Percentiles rank a stretch among this genome's conserved stretches.
These are phyloP conservation scores for Saccharum officinarum DNA, from an alignment of 176 grass and related monocot species.

Conservation along the genomic window DNA sequence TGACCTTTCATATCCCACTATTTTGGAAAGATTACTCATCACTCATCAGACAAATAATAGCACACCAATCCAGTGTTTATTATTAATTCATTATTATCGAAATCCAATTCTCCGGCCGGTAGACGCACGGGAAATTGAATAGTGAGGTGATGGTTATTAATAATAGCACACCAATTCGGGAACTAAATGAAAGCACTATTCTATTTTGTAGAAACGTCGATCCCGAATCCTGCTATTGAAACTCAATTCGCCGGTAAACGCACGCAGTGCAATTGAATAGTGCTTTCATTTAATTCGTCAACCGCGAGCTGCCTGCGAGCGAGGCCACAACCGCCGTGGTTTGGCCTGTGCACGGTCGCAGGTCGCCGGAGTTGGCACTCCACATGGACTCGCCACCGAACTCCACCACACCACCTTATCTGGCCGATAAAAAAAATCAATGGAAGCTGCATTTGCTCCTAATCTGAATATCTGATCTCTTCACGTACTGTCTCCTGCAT, in stretches of 20 bases:
- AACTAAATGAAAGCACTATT: too few relatives aligned
- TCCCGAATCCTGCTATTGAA: background rate
- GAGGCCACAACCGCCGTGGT: conserved; percentile 13
- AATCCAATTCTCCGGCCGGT: background rate
- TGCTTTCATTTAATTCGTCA: background rate
- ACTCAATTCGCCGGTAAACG: background rate
- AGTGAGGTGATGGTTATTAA: background rate
- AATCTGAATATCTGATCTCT: background rate
- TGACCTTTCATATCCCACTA: background rate
- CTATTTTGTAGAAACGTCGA: background rate
- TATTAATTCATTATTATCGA: too few relatives aligned
- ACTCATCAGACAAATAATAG: background rate
- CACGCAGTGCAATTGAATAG: background rate
- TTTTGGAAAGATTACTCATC: background rate
- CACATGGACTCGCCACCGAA: conserved; percentile 35
- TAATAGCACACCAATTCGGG: too few relatives aligned
- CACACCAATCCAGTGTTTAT: background rate
- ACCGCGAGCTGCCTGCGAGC: background rate
- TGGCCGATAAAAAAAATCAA: background rate
- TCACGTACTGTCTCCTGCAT: background rate
- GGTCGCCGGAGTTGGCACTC: conserved; percentile 15
- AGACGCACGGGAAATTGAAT: background rate
- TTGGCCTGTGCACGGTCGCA: background rate
- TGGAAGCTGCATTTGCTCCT: background rate
- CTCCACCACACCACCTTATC: background rate